Conservation (phyloP, 2,329 filamentous ascomycete genomes). For the Fusarium nodosum region DNA sequence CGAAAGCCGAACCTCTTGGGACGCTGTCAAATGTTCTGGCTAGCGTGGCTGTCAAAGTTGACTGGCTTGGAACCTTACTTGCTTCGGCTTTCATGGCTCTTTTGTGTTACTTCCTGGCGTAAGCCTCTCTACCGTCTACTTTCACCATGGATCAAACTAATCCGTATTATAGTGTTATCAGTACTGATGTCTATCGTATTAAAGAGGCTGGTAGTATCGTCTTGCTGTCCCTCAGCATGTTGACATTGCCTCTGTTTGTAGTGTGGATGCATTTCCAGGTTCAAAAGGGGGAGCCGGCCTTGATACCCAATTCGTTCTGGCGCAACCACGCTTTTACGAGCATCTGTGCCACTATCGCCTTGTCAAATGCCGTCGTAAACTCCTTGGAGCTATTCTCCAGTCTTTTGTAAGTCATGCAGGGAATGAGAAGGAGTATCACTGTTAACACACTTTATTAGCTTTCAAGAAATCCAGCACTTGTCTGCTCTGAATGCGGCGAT, state of each 20-base stretch:
- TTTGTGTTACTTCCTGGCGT: constrained; percentile 68
- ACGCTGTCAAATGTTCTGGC: constrained; percentile 43
- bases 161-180: constrained; percentile 50
- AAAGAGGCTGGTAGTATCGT: constrained; percentile 59
- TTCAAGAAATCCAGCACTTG: constrained; percentile 63
- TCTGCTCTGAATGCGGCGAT: constrained; percentile 59
- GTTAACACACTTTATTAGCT: constrained; percentile 53
- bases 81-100: constrained; percentile 62
- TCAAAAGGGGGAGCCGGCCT: constrained; percentile 60
- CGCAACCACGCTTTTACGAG: constrained; percentile 67
- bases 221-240: constrained; percentile 59
- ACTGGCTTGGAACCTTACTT: constrained; percentile 67
- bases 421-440: background rate
- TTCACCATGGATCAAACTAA: constrained; percentile 9
- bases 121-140: constrained; percentile 44
- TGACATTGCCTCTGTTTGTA: constrained; percentile 63
- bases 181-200: constrained; percentile 58
- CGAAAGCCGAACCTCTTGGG: constrained; percentile 46
- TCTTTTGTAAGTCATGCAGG: constrained; percentile 59
- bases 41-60: constrained; percentile 58
- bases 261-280: constrained; percentile 67
- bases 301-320: constrained; percentile 75
- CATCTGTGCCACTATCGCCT: constrained; percentile 65
- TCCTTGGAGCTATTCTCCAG: constrained; percentile 62
- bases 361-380: constrained; percentile 62